Evolutionary conservation across 2,329 filamentous ascomycete genomes (phyloP), one percentile per base, ranked within the genome.

Genomic region (Botrytis medusae): DNA sequence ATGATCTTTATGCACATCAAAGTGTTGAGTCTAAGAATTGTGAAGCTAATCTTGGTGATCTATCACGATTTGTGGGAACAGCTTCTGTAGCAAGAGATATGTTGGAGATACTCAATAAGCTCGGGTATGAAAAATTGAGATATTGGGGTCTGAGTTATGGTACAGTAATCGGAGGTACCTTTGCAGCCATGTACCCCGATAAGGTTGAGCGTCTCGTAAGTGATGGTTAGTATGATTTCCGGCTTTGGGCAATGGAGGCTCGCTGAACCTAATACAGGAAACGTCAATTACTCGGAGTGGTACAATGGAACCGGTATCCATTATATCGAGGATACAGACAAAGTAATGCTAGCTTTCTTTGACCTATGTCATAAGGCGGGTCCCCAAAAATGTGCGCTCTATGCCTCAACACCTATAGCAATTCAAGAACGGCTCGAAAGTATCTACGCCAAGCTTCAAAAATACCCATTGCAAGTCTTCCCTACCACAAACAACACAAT

Each of bases 81-180:
- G 29, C 42, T 62, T 62, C 60, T 32, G 78, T 80, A 22, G 81
- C 79, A 2, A 75, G 78, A 69, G 82, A 82, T 48, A 82, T 82
- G 81, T 76, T 81, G 20, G 77, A 78, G 59, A 79, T 82, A 40
- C 68, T 79, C 74, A 79, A 76, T 32, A 78, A 76, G 74, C 79
- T 74, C 64, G 77, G 73, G 70, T 74, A 75, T 72, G 76, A 76
- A 61, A 80, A 79, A 74, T 75, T 87, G 40, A 84, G 84, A 77
- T 87, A 86, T 75, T 84, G 85, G 80, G 86, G 86, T 0, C 83
- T 87, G 65, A 86, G 84, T 5, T 88, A 88, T 74, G 84, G 84
- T 1, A 85, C 83, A 1, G 78, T 83, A 9, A 79, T 85, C 5
- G 84, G 84, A 6, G 82, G 81, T 22, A 84, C 82, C 0, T 85